Evolutionary conservation across 495 filamentous ascomycete genomes (phyloP), one percentile per base, ranked within the genome.

Genomic region (Neurospora intermedia): DNA sequence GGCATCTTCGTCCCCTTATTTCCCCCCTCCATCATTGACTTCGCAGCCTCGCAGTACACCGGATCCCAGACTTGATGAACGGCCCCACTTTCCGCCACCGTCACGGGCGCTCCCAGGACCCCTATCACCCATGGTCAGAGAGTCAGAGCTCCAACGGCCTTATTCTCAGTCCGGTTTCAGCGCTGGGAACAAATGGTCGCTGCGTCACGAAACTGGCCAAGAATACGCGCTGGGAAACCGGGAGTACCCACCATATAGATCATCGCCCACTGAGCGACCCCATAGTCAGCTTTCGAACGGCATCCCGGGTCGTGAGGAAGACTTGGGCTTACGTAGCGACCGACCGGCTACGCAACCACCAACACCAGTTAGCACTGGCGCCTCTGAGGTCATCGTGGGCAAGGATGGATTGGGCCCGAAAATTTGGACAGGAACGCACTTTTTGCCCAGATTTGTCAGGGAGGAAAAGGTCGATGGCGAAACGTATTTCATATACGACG

Each of bases 401-500:
- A 88, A 88, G 75, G 87, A 88, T 76, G 85, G 84, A 3, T 78
- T 88, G 45, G 87, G 87, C 8, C 87, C 87, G 35, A 88, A 88
- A 80, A 89, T 89, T 69, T 89, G 87, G 87, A 88, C 86, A 6
- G 88, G 87, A 40, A 87, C 85, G 18, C 86, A 88, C 45, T 89
- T 88, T 71, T 78, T 89, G 43, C 88, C 88, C 54, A 83, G 87
- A n/a, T 89, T 89, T 73, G 85, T 89, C 48, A 80, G 83, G 73
- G 84, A 85, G 43, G 85, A 83, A 23, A 88, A 91, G 73, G 85
- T 95, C 7, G 90, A 91, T 0, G 93, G 92, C 15, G 92, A 97
- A 2, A 77, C 91, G 71, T 96, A 91, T 80, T 96, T 94, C 78
- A 88, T 96, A 72, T 97, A 96, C 79, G 93, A 96, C 73, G 94